These are phyloP conservation scores for Colletotrichum caudatum DNA, from an alignment of 2,329 filamentous ascomycete genomes.

Conservation along the genomic window DNA sequence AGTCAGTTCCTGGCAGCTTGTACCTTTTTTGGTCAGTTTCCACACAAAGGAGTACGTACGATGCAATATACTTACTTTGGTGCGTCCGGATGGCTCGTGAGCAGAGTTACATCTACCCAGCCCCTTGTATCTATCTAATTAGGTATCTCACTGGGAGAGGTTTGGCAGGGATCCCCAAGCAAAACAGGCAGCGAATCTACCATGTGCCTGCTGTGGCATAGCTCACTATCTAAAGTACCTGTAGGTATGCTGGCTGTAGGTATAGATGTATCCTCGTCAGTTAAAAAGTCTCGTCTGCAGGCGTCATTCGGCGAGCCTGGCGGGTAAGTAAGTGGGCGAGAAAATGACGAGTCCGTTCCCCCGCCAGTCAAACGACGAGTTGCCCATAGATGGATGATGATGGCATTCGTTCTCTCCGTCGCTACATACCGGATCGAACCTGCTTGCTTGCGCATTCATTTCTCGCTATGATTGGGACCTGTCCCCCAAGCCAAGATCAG, in stretches of 20 bases:
- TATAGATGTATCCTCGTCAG: no score
- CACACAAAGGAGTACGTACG: constrained; percentile 9
- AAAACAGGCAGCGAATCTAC: constrained; percentile 8
- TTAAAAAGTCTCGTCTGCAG: constrained; percentile 5
- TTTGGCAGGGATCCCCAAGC: constrained; percentile 4
- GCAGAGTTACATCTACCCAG: constrained; percentile 14
- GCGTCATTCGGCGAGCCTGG: constrained; percentile 1
- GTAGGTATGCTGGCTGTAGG: no score
- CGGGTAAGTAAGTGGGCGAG: neutral
- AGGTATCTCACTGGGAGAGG: neutral
- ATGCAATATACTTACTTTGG: constrained; percentile 22
- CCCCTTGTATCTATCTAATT: constrained; percentile 14
- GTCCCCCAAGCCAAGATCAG: no score
- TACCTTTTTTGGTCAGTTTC: constrained; percentile 12
- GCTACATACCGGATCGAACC: constrained; percentile 11
- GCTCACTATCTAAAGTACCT: neutral
- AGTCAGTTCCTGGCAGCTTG: constrained; percentile 20
- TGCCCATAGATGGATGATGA: neutral
- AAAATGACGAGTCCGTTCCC: constrained; percentile 15
- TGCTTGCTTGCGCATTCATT: neutral
- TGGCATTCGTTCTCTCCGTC: constrained; percentile 23
- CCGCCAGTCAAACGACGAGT: constrained; percentile 24
- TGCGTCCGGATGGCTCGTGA: neutral
- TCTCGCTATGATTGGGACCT: constrained; percentile 7
- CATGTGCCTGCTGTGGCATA: neutral